A percentile compares a stretch with the other conserved stretches of the same genome.
These are phyloP conservation scores for Chlamydomonas urium DNA, from an alignment of 139 green algal genomes.

Conservation along the genomic window DNA sequence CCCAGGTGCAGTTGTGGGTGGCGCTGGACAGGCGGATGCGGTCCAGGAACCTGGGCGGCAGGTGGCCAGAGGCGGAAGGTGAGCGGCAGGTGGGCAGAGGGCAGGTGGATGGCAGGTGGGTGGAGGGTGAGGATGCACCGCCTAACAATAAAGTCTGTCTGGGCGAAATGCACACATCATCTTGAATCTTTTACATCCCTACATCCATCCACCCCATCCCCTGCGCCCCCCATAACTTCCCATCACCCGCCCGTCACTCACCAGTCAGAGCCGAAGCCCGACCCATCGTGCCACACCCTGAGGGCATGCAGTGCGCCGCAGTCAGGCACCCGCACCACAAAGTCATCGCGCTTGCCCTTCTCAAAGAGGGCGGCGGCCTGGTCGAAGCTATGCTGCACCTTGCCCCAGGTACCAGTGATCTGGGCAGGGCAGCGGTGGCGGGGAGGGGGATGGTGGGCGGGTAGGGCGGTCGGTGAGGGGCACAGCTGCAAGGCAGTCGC, in stretches of 20 bases:
- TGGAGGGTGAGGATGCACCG: neutral
- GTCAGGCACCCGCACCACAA: slow-evolving; percentile 32
- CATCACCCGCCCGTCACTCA: slow-evolving; percentile 1
- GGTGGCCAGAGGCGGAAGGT: neutral
- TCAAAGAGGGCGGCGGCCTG: slow-evolving; percentile 45
- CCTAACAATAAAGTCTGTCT: neutral
- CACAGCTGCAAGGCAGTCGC: neutral
- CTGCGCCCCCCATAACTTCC: neutral
- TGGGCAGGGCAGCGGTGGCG: neutral
- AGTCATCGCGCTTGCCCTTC: slow-evolving; percentile 24
- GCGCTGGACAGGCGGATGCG: neutral
- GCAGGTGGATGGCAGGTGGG: too few species aligned
- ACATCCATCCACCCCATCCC: neutral
- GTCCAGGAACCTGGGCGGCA: neutral
- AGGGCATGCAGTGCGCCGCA: slow-evolving; percentile 27
- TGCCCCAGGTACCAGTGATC: neutral
- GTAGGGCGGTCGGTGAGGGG: neutral
- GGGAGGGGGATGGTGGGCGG: neutral
- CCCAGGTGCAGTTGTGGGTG: slow-evolving; percentile 22
- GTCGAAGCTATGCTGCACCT: slow-evolving; percentile 7
- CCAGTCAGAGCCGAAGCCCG: slow-evolving; percentile 29
- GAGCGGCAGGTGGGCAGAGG: too few species aligned
- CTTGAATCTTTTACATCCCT: neutral
- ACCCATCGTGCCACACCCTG: slow-evolving; percentile 38
- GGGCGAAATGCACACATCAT: neutral